Evolutionary conservation across 176 grass and related monocot species (phyloP), one percentile per base, ranked within the genome.

Genomic region (Puccinellia tenuiflora): DNA sequence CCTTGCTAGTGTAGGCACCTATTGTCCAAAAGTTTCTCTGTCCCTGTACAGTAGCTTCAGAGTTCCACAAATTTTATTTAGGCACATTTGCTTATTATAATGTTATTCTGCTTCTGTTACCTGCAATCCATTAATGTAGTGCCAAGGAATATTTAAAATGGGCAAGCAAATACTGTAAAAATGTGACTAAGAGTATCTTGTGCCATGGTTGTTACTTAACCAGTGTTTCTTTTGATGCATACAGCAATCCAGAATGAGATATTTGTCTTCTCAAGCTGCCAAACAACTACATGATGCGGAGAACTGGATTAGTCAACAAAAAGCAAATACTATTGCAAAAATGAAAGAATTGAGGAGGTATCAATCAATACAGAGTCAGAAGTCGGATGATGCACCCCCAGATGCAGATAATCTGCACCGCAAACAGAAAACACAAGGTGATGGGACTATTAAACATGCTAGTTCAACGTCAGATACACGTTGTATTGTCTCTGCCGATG

Each of bases 211-310:
- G 33, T 87, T 73, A 28, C 83, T 24, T 75, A 40, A 87, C 8
- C 60, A 70, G 3, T 84, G 25, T 84, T 83, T 64, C 38, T 82
- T 47, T 78, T 82, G 21, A 69, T 83, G 35, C 63, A 84, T 86
- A 51, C 84, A 97, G 88, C 80, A 66, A 80, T 45, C 84, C 60
- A 75, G 88, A 80, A 45, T 88, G 31, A 91, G 82, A 79, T 79
- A 93, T 82, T 87, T 91, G 74, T 85, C 94, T 73, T 84, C 78
- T 56, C 86, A 96, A 35, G 80, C 85, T 85, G 81, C 62, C 46
- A 91, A 91, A 79, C 60, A 91, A 57, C 78, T 87, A 28, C 80
- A 91, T 67, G 81, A 93, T 55, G 90, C 89, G 25, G 77, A 91
- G 71, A 79, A 87, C 51, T 79, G 84, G 35, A 87, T 57, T 59